Evolutionary conservation across 1,284 basidiomycete species (phyloP), one percentile per base, ranked within the genome.

Genomic region (Malassezia caprae): DNA sequence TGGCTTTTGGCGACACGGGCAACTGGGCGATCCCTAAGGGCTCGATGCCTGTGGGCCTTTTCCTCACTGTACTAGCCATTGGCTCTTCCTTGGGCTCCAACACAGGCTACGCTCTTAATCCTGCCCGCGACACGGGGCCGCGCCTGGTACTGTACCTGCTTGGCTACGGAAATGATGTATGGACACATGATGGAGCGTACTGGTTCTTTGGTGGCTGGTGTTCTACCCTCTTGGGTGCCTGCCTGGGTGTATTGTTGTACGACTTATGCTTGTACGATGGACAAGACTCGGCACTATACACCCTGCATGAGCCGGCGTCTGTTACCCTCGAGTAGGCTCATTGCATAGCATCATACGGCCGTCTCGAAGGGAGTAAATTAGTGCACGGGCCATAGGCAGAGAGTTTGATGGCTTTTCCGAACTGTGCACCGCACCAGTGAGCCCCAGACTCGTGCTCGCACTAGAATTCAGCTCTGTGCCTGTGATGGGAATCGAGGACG

Each of bases 181-280:
- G 66, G 60, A 68, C 76, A 26, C 80, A 77, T 61, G 76, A 79
- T 55, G 79, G 77, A 63, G 83, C 84, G 58, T 88, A 86, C 67
- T 88, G 84, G 84, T 57, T 86, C 13, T 87, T 86, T 86, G 83
- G 82, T 62, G 81, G 83, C 12, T 53, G 63, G 53, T 5, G 68
- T 32, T 56, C 52, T 15, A 59, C 58, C 46, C 65, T 75, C 31
- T 11, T 58, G 11, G 76, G 76, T 10, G 76, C 67, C 23, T 43
- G 72, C 4, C 59, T 66, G 17, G 76, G 76, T 0, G 69, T 64
- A 13, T 50, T 66, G 26, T 19, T 72, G 26, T 76, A 77, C 56
- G 75, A 77, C 59, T 49, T 65, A 1, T 65, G 74, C 37, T 51
- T 76, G 45, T 77, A 73, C 56, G 72, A 63, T 21, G 75, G 76